Evolutionary conservation across 164 flowering plant species (phyloP).

Genomic region (Protea cynaroides): DNA sequence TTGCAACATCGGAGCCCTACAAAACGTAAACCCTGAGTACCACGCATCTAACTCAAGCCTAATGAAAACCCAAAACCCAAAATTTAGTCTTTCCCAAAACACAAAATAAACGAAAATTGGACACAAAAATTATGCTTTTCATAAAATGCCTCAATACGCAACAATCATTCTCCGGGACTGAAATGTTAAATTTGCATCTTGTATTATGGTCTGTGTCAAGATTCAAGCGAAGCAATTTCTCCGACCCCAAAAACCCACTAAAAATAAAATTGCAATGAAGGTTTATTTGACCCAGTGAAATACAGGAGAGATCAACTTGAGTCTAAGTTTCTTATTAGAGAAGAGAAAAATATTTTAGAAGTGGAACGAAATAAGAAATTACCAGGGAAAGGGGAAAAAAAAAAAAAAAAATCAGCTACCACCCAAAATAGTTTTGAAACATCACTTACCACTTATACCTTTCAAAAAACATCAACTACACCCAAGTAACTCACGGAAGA

Average conservation of each 20-base stretch:
- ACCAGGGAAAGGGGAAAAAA: constrained; percentile 11
- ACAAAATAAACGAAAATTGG: not conserved
- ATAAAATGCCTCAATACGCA: not conserved
- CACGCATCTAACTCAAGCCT: not conserved
- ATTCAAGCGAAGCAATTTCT: not conserved
- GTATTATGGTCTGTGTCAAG: not conserved
- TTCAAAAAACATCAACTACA: too few relatives aligned
- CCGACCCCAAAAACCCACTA: not conserved
- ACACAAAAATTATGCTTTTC: not conserved
- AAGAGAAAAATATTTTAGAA: too few relatives aligned
- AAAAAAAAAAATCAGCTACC: too few relatives aligned
- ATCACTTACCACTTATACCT: too few relatives aligned
- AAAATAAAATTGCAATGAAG: not conserved
- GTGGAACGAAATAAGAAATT: too few relatives aligned
- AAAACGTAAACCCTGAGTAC: not conserved
- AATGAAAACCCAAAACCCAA: not conserved
- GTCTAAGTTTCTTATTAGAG: not conserved
- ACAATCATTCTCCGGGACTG: constrained; percentile 1
- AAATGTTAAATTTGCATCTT: not conserved
- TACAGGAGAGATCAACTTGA: too few relatives aligned
- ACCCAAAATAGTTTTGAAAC: too few relatives aligned
- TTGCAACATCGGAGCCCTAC: too few relatives aligned
- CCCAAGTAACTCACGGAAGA: too few relatives aligned
- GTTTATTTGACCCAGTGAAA: not conserved
- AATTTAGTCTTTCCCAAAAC: not conserved